phyloP scores from a whole-genome alignment of 768 basidiomycete genomes.

The Mycena galopus region DNA sequence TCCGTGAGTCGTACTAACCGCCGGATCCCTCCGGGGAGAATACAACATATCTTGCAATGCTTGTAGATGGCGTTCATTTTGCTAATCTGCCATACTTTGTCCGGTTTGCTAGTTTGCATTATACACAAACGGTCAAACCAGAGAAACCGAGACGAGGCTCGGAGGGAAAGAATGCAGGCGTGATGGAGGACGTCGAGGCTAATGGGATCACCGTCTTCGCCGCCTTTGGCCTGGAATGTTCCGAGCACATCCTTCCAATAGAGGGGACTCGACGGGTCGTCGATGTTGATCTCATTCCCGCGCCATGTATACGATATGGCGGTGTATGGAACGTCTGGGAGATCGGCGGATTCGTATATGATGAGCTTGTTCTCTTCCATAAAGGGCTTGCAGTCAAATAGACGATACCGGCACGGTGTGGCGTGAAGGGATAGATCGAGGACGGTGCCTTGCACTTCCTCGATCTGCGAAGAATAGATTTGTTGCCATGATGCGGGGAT shows the following conservation, averaged over 20 bases:
- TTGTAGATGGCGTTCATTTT: too few relatives aligned
- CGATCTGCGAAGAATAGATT: too few relatives aligned
- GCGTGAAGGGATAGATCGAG: background rate
- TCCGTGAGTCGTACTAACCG: background rate
- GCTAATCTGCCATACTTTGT: background rate
- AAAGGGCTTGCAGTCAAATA: background rate
- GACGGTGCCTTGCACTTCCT: too few relatives aligned
- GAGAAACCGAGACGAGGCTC: background rate
- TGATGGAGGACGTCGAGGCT: background rate
- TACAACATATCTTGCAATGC: background rate
- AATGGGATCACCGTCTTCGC: background rate
- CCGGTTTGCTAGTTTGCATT: background rate
- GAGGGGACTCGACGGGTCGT: too few relatives aligned
- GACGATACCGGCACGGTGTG: background rate
- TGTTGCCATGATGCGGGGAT: too few relatives aligned
- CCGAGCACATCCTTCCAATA: background rate
- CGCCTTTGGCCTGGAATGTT: background rate
- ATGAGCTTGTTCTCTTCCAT: background rate
- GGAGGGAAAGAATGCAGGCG: background rate
- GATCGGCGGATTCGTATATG: background rate
- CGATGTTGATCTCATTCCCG: background rate
- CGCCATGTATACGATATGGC: background rate
- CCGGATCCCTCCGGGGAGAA: background rate
- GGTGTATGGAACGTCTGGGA: background rate
- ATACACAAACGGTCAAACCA: background rate